A percentile compares a stretch with the other conserved stretches of the same genome.
These are phyloP conservation scores for Mortierella sp. DNA, from an alignment of 371 early-diverging fungal genomes.

Conservation along the genomic window DNA sequence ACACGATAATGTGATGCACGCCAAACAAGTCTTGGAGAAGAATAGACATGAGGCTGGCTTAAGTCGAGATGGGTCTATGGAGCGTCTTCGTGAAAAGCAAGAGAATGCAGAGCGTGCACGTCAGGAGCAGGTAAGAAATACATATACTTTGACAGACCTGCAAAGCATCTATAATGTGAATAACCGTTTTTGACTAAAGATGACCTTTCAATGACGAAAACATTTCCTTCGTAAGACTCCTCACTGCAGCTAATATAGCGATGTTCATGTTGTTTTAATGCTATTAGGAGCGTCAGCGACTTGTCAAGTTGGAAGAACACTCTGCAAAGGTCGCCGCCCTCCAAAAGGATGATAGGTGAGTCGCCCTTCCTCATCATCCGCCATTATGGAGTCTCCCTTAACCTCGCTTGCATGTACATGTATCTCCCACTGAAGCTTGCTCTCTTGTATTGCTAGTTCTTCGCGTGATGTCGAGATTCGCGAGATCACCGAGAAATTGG, in stretches of 20 bases:
- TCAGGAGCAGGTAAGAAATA: conserved; percentile 41
- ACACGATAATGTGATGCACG: conserved; percentile 46
- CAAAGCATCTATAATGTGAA: too few species aligned
- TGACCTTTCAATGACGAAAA: background rate
- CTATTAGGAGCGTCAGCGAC: conserved; percentile 40
- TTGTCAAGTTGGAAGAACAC: conserved; percentile 48
- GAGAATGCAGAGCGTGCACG: conserved; percentile 51
- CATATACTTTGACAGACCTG: background rate
- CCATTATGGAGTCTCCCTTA: background rate
- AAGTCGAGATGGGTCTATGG: conserved; percentile 39
- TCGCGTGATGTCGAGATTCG: conserved; percentile 45
- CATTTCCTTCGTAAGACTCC: background rate
- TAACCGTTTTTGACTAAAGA: background rate
- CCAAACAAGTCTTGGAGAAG: conserved; percentile 48
- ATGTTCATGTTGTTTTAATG: background rate
- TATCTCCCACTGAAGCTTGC: background rate
- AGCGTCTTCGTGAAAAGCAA: conserved; percentile 51
- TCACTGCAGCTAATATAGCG: too few species aligned
- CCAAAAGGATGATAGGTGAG: conserved; percentile 48
- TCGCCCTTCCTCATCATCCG: background rate
- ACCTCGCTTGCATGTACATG: background rate
- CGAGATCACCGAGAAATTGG: conserved; percentile 49
- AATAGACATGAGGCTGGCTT: conserved; percentile 30
- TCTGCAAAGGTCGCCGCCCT: conserved; percentile 48
- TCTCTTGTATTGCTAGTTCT: conserved; percentile 5